A percentile compares a stretch with the other conserved stretches of the same genome.
Evolutionary conservation across 257 asterid species (phyloP).

Genomic region (Paraleonurus japonicus): DNA sequence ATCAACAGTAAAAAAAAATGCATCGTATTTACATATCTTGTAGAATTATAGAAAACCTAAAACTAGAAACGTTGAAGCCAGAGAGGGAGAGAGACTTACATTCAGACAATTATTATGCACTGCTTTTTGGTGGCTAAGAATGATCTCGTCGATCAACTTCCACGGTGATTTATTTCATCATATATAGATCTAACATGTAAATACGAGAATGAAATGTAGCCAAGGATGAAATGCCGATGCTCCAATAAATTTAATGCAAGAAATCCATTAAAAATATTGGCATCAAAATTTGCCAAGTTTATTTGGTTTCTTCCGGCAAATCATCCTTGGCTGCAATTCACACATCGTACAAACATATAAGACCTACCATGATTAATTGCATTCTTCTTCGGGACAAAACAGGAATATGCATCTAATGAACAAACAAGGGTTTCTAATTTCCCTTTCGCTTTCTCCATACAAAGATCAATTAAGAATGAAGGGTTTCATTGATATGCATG

Average conservation of each 20-base stretch:
- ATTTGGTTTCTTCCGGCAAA: conserved; percentile 37
- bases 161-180: conserved; percentile 22
- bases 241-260: background rate
- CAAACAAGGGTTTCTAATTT: background rate
- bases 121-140: background rate
- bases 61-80: background rate
- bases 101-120: background rate
- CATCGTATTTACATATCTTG: background rate
- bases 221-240: conserved; percentile 42
- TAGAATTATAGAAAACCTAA: background rate
- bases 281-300: background rate
- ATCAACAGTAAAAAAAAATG: too few relatives aligned
- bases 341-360: conserved; percentile 41
- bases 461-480: background rate
- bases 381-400: background rate
- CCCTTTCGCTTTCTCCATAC: background rate
- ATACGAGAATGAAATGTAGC: conserved; percentile 43
- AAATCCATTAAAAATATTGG: background rate
- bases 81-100: background rate
- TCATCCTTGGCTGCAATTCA: conserved; percentile 61
- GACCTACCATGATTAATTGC: conserved; percentile 40
- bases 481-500: background rate
- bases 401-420: background rate
- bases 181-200: conserved; percentile 39
- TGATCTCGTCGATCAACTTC: background rate